Evolutionary conservation across 1,284 basidiomycete genomes (phyloP), one percentile per base, ranked within the genome.

Genomic region (Sporisorium iseilematis-ciliati): DNA sequence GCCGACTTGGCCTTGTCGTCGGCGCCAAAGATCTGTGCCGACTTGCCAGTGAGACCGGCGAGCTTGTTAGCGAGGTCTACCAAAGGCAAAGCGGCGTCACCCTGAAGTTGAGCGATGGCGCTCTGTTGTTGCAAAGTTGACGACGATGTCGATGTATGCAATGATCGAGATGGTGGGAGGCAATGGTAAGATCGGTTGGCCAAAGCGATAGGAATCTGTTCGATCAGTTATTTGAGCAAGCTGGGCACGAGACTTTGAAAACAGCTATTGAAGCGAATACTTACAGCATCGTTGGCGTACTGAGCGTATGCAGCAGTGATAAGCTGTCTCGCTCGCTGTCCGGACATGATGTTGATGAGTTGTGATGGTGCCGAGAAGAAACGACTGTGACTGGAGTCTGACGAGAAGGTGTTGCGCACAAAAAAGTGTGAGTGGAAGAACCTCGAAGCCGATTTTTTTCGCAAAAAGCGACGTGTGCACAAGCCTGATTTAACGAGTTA

Each of bases 271-370:
- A 5, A 16, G 48, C 29, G 21, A 20, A 10, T 31, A 69, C 75
- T 66, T 60, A 77, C 75, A 18, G 71, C 66, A 63, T 77, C 70
- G 58, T 70, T 77, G 23, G 70, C 66, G 25, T 64, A 77, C 66
- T 77, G 75, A 66, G 75, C 69, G 54, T 69, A 77, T 54, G 75
- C 64, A 69, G 70, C 63, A 16, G 65, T 69, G 54, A 77, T 67
- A 29, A 73, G 66, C 66, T 77, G 70, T 69, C 68, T 58, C 42
- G 75, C 62, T 64, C 66, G 62, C 59, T 73, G 70, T 52, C 63
- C 70, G 2, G 70, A 65, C 75, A 77, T 77, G 49, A 23, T n/a
- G n/a, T n/a, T 70, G 65, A 16, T 35, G 33, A 14, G 16, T 31
- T 43, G 29, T 65, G 41, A n/a, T 50, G 59, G 26, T 58, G 48